phyloP scores from a whole-genome alignment of 2,329 filamentous ascomycete species.

The Diaporthe aspalathi region DNA sequence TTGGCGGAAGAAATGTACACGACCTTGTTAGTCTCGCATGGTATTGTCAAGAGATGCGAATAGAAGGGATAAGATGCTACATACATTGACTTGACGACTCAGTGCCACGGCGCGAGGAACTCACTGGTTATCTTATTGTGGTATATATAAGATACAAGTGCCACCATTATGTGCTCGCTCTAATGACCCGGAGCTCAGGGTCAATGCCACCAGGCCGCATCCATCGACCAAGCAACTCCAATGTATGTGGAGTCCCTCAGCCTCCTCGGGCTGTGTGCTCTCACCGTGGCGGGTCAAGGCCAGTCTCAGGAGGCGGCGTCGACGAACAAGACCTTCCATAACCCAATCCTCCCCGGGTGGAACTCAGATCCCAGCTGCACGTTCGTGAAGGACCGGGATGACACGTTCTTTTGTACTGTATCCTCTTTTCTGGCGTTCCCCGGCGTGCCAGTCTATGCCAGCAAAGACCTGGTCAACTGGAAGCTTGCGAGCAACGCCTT shows the following conservation, averaged over 20 bases:
- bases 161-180: background rate
- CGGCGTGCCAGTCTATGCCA: conserved; percentile 57
- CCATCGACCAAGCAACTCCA: background rate
- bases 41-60: background rate
- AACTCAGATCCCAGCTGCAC: conserved; percentile 58
- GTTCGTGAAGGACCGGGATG: conserved; percentile 51
- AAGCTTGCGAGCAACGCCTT: conserved; percentile 42
- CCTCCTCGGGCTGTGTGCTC: background rate
- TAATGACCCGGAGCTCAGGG: background rate
- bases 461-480: conserved; percentile 57
- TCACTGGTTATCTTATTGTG: background rate
- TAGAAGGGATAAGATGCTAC: background rate
- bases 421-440: conserved; percentile 59
- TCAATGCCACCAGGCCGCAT: background rate
- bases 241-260: background rate
- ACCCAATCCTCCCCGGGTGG: conserved; percentile 60
- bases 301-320: background rate
- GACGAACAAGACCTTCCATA: conserved; percentile 48
- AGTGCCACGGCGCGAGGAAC: background rate
- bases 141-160: background rate
- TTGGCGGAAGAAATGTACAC: conserved; percentile 19
- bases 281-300: conserved; percentile 3
- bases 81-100: background rate
- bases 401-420: conserved; percentile 57
- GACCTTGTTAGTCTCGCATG: conserved; percentile 13